Evolutionary conservation across 192 early-diverging fungal species (phyloP), one percentile per base, ranked within the genome.

Genomic region (Phycomyces blakesleeanus): DNA sequence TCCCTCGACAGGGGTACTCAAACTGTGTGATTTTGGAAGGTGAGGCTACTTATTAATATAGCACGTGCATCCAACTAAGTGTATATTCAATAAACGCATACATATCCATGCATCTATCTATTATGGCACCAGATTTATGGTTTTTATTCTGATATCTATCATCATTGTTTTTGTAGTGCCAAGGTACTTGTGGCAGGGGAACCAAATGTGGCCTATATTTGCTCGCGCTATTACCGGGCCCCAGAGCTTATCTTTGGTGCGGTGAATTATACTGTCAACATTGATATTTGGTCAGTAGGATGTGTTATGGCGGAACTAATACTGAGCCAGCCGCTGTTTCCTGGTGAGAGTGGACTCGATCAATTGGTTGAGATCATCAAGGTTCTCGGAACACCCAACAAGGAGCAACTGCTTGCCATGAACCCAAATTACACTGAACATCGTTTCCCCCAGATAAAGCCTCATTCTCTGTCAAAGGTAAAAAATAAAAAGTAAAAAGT

Each of bases 301-400:
- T 97, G 95, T 67, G 95, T 97, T 42, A 95, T 97, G 93, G 93
- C 93, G 9, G 95, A 97, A 79, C 82, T 95, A 54, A 94, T 96
- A 83, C 83, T 93, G 29, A 90, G 91, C 37, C 91, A 91, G 68
- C 95, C 95, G 14, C 75, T 97, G 56, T 97, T 97, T 82, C 92
- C 93, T n/a, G 95, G 95, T 37, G 95, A 98, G 72, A 93, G 90
- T 57, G 93, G 94, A 44, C 94, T 99, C 42, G 97, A 99, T 73
- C 97, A 99, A 71, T 83, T 99, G 26, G 97, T 99, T 14, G 95
- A 99, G 78, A 98, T 98, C 67, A 98, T 98, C 81, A 98, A 98
- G 78, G 89, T 97, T 16, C 82, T 97, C n/a, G 97, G 97, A 51
- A 98, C 95, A 26, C 97, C 95, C 37, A 92, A 91, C 41, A 82